Evolutionary conservation across 345 rosid species (phyloP).

Genomic region (Melastoma malabathricum): DNA sequence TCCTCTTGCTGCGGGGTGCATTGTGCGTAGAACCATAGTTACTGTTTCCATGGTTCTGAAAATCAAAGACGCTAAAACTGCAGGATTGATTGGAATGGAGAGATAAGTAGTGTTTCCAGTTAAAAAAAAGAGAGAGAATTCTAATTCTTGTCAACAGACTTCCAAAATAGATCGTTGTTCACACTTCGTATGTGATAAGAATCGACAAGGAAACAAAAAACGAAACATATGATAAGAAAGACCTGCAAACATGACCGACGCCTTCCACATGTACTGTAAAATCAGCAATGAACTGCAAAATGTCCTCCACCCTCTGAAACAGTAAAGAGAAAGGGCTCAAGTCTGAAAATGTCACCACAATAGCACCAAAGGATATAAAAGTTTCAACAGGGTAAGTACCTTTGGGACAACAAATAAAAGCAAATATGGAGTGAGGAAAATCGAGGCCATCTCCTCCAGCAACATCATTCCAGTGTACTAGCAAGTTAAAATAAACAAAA

Average conservation of each 20-base stretch:
- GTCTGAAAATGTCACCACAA: neutral
- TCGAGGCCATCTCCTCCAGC: slow-evolving; percentile 95
- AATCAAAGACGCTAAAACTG: slow-evolving; percentile 86
- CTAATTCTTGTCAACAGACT: too few species aligned
- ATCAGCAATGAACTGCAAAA: slow-evolving; percentile 71
- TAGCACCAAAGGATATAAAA: neutral
- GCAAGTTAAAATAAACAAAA: slow-evolving; percentile 2
- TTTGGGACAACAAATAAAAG: slow-evolving; percentile 80
- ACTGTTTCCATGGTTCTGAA: slow-evolving; percentile 72
- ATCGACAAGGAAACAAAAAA: neutral
- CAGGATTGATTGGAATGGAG: slow-evolving; percentile 9
- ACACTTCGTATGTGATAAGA: neutral
- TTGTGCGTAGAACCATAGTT: slow-evolving; percentile 72
- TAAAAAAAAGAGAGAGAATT: too few species aligned
- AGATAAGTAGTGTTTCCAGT: too few species aligned
- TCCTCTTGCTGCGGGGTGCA: slow-evolving; percentile 38
- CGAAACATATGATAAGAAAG: slow-evolving; percentile 3
- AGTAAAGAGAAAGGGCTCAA: neutral
- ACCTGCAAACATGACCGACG: slow-evolving; percentile 98
- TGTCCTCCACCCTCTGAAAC: slow-evolving; percentile 85
- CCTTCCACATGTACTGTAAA: slow-evolving; percentile 82
- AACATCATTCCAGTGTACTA: slow-evolving; percentile 97
- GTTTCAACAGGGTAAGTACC: slow-evolving; percentile 23
- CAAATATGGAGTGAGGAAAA: slow-evolving; percentile 86
- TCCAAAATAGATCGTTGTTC: neutral